A percentile compares a stretch with the other conserved stretches of the same genome.
Evolutionary conservation across 805 yeast genomes (phyloP).

Genomic region (Ogataea dorogensis): DNA sequence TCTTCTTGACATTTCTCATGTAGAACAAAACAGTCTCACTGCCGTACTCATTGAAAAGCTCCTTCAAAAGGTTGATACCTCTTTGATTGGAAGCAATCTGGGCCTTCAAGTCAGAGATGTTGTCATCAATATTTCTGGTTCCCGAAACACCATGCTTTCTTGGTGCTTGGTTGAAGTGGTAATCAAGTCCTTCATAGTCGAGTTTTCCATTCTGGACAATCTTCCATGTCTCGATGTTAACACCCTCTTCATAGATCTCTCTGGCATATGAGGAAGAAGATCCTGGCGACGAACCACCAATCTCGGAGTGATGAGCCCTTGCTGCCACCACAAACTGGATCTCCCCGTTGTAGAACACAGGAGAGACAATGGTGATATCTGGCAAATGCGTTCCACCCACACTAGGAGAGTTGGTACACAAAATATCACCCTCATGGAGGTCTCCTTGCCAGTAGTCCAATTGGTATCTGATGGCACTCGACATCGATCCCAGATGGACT

Average conservation of each 20-base stretch:
- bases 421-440: slow-evolving; percentile 43
- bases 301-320: slow-evolving; percentile 62
- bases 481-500: slow-evolving; percentile 48
- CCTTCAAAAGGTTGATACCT: slow-evolving; percentile 45
- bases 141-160: slow-evolving; percentile 51
- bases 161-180: slow-evolving; percentile 46
- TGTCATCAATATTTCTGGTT: slow-evolving; percentile 55
- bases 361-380: slow-evolving; percentile 56
- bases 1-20: slow-evolving; percentile 45
- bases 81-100: slow-evolving; percentile 52
- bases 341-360: slow-evolving; percentile 47
- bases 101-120: slow-evolving; percentile 49
- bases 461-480: slow-evolving; percentile 40
- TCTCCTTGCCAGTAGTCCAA: slow-evolving; percentile 39
- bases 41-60: slow-evolving; percentile 44
- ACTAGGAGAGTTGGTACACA: slow-evolving; percentile 43
- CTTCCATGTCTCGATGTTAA: slow-evolving; percentile 51
- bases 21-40: slow-evolving; percentile 43
- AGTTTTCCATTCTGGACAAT: slow-evolving; percentile 48
- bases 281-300: slow-evolving; percentile 59
- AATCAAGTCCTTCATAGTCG: slow-evolving; percentile 50
- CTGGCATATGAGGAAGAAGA: slow-evolving; percentile 56
- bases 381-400: slow-evolving; percentile 50
- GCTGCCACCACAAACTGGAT: slow-evolving; percentile 57
- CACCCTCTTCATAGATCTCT: slow-evolving; percentile 55